Percentiles rank a stretch among this genome's conserved stretches.
Conservation (phyloP, 305 asterid genomes). For the Fraxinus albicans region DNA sequence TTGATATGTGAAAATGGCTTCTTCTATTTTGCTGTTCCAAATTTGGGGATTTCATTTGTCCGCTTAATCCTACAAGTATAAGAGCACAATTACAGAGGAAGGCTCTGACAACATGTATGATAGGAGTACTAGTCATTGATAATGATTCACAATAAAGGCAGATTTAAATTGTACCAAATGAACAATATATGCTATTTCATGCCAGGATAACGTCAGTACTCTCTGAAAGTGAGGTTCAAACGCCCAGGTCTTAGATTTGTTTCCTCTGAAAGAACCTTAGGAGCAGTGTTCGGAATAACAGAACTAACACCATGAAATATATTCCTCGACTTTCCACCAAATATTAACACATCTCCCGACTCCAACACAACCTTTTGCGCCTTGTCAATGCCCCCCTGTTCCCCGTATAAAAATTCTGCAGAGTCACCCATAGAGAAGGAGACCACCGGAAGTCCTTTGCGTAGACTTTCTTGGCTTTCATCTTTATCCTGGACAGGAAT, state of each 20-base stretch:
- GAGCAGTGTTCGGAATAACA: constrained; percentile 47
- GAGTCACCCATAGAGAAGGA: constrained; percentile 80
- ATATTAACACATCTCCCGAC: constrained; percentile 85
- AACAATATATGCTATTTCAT: neutral
- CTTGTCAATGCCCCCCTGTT: constrained; percentile 42
- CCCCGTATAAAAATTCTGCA: constrained; percentile 64
- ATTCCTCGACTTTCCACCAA: constrained; percentile 67
- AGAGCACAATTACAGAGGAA: neutral
- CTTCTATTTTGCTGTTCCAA: neutral
- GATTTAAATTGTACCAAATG: neutral
- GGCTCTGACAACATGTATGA: neutral
- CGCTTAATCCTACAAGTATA: neutral
- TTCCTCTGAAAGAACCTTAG: constrained; percentile 46
- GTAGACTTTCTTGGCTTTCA: constrained; percentile 62
- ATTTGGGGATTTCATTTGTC: neutral
- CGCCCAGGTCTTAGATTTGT: constrained; percentile 64
- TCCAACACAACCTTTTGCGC: constrained; percentile 47
- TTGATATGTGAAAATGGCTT: neutral
- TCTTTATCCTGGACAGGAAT: constrained; percentile 62
- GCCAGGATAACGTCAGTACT: constrained; percentile 20
- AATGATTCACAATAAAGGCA: neutral
- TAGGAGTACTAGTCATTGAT: neutral
- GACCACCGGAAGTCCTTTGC: constrained; percentile 61
- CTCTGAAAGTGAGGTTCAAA: constrained; percentile 75
- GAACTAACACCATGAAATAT: constrained; percentile 67